These are phyloP conservation scores for Cryphonectria carpinicola DNA, from an alignment of 2,329 filamentous ascomycete genomes.

Conservation along the genomic window DNA sequence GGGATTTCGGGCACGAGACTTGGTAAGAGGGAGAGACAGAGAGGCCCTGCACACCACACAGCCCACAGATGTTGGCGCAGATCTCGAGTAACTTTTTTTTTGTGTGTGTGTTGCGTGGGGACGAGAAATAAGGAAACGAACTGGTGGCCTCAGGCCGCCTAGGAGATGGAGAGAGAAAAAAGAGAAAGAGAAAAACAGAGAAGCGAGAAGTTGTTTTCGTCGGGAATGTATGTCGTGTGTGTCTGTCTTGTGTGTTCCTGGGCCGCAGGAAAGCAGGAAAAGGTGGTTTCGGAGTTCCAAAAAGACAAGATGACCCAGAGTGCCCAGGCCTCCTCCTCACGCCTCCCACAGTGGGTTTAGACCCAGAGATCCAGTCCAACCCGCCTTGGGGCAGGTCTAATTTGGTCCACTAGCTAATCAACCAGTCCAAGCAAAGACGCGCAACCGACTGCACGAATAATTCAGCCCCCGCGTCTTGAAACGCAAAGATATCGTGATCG, in stretches of 20 bases:
- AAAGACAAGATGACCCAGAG: slow-evolving; percentile 10
- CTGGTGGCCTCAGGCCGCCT: not conserved
- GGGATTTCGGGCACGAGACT: not conserved
- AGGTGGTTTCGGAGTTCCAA: slow-evolving; percentile 20
- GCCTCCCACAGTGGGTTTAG: not conserved
- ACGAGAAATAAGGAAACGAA: not conserved
- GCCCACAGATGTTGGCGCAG: not conserved
- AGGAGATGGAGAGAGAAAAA: not conserved
- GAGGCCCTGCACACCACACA: not conserved
- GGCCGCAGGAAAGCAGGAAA: slow-evolving; percentile 8
- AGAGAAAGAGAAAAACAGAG: too few species aligned
- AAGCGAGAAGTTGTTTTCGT: not conserved
- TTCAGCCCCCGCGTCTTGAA: slow-evolving; percentile 4
- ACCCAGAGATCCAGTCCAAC: not conserved
- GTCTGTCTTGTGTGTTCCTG: not conserved
- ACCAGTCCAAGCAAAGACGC: not conserved
- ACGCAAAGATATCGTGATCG: not conserved
- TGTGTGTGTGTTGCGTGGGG: not conserved
- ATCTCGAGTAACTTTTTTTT: not conserved
- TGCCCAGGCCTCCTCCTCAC: not conserved
- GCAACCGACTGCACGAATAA: not conserved
- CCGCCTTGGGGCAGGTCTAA: not conserved
- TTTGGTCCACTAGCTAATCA: slow-evolving; percentile 3
- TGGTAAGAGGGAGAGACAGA: not conserved
- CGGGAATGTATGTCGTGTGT: not conserved